Base-by-base conservation (phyloP, 1,284 basidiomycete species). In the Gomphus bonarii region DNA sequence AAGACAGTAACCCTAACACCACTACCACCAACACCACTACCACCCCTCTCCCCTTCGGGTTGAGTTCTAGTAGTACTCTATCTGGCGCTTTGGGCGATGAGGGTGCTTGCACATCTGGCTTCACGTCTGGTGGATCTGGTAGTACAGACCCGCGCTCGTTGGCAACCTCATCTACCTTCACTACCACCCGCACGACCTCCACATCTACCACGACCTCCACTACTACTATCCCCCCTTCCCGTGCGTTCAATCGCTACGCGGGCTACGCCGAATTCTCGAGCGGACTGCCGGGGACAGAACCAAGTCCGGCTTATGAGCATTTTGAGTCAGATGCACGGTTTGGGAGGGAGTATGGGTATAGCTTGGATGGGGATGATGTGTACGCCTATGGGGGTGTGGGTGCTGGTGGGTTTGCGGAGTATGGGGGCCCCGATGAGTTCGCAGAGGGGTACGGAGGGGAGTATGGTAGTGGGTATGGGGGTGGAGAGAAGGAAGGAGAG, bases 201-300 rank as follows among this genome's bases (percentile, higher is more conserved):
- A 25, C 25, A 25, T 25, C 25, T 25, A 3, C 25, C 25, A 25
- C 25, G 3, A 25, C 25, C 25, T 25, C 25, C 25, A 25, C 25
- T 3, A 25, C 50, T 61, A 63, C 6, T 40, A 52, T 42, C 61
- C 65, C 63, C 58, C 54, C 40, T 30, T 46, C 53, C 68, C 69
- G 42, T 47, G 69, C 71, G 1, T 72, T 74, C 65, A 73, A 71
- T 60, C 65, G 69, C 0, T 74, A 72, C 60, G 69, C 72, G 3
- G 78, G 80, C 42, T 86, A 84, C 60, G 75, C 79, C 0, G 82
- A 86, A 60, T 86, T 82, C 65, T 80, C 78, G 0, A 75, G 76
- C 0, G 75, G 75, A 12, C 76, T 86, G 71, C 84, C 84, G 0
- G 82, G 79, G 31, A 77, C 81, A 0, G 68, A 70, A 30, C 69